Base-by-base conservation (phyloP, 2,329 filamentous ascomycete species). In the Talaromyces sp. region DNA sequence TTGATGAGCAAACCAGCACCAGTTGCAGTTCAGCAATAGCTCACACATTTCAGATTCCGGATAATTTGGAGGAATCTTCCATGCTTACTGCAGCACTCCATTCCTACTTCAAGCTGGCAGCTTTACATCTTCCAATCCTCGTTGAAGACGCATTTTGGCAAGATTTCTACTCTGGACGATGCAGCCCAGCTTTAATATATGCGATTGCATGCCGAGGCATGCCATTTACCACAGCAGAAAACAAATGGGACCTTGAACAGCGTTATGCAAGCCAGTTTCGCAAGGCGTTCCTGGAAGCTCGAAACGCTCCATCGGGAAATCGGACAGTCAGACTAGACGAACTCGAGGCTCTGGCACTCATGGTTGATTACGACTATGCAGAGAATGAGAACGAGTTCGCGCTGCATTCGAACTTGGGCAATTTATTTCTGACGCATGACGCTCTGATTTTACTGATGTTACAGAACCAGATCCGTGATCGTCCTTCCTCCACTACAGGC, bases 291-390 rank as follows among this genome's bases (percentile, higher is more conserved):
- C 17, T 53, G 13, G 49, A 53, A n/a, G 27, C 49, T 29, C 49
- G 27, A 29, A 53, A 3, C 17, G 22, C 6, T 2, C 13, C 13
- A n/a, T 8, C 49, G 25, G 27, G 15, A 27, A 27, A 53, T 1
- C 6, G 25, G 8, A 29, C 31, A 58, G 29, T 58, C 19, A 17
- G 54, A 22, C 54, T 58, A 22, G 54, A 58, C 29, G 36, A 58
- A 22, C 54, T 58, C n/a, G 54, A 58, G 29, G 54, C 54, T 8
- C 29, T 58, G 10, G 54, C 54, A n/a, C 54, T 58, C 25, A 58
- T 58, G 54, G 15, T 58, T 10, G 8, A 58, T 58, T 58, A 34
- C 17, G 54, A 58, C 5, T 58, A 58, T 38, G 54, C 15, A 27
- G 27, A 53, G 22, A 58, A 19, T 8, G 15, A 58, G 15, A 25